Base-by-base conservation (phyloP, 139 green algal genomes). In the Tetradesmus obliquus region DNA sequence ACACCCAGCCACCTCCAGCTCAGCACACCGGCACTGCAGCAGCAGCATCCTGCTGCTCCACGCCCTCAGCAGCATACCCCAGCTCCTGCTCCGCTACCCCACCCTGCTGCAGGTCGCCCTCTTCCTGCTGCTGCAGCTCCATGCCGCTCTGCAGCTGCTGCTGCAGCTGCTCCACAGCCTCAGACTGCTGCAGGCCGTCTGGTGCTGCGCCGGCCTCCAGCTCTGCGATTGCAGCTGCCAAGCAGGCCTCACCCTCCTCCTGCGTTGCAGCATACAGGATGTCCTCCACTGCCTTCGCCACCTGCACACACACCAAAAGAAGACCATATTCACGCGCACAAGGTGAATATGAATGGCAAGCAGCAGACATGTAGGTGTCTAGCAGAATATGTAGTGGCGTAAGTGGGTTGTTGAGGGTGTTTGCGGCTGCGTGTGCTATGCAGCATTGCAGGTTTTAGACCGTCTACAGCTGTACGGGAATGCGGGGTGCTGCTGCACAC, bases 211-310 rank as follows among this genome's bases (percentile, higher is more conserved):
- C 76, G 7, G 79, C 55, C 71, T 90, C 86, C 80, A 92, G 69
- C 55, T 92, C 93, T 80, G 90, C 90, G 22, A 93, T 91, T 13
- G 90, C 89, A 74, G 90, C 90, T 71, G 66, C 83, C 22, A 93
- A 85, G 13, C 60, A 69, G 5, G 71, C 20, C 87, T 92, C 71
- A 2, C 91, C 82, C 87, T 95, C 94, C 92, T 96, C 95, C 53
- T 97, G 95, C 51, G 97, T 96, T 45, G 95, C 94, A 9, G 96
- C 96, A 87, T 98, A 98, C 82, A 98, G 91, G 81, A 98, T 96
- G 8, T 93, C 90, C 90, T 98, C 96, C 57, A 98, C 93, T 4
- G 94, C 91, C 79, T 96, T 94, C 4, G 96, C 90, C 22, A 97
- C 90, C 93, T 96, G 94, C 60, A 88, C 19, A 54, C 54, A n/a